A percentile compares a stretch with the other conserved stretches of the same genome.
Evolutionary conservation across 2,329 filamentous ascomycete genomes (phyloP).

Genomic region (Tolypocladium amazonense): DNA sequence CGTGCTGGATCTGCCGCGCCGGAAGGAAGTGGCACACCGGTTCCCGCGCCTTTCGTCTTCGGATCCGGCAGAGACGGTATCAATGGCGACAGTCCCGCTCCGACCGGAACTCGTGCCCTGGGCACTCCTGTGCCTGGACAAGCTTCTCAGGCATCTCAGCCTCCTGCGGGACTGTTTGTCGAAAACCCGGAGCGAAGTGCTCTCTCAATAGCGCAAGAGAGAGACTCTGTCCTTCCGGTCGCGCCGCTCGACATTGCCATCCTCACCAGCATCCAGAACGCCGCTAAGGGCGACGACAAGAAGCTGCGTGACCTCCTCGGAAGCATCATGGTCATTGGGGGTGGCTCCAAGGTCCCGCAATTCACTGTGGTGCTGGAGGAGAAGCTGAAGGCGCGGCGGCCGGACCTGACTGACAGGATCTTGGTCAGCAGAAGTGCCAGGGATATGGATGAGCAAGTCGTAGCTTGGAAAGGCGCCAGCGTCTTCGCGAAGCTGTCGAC

Average conservation of each 20-base stretch:
- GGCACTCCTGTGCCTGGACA: conserved; percentile 30
- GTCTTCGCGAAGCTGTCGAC: conserved; percentile 88
- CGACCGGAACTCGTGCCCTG: conserved; percentile 39
- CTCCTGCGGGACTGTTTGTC: conserved; percentile 34
- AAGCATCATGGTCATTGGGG: conserved; percentile 83
- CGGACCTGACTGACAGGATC: conserved; percentile 50
- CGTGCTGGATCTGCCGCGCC: conserved; percentile 81
- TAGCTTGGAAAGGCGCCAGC: conserved; percentile 94
- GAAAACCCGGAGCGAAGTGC: conserved; percentile 40
- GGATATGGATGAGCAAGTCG: conserved; percentile 95
- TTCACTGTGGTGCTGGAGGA: conserved; percentile 80
- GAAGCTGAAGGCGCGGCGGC: conserved; percentile 56
- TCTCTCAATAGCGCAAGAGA: conserved; percentile 51
- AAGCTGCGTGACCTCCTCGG: conserved; percentile 84
- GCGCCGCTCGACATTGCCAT: conserved; percentile 84
- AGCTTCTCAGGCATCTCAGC: conserved; percentile 19
- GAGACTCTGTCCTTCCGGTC: conserved; percentile 71
- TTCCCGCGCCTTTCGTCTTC: conserved; percentile 46
- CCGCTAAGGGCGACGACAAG: conserved; percentile 80
- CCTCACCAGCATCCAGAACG: conserved; percentile 78
- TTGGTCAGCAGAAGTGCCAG: conserved; percentile 63
- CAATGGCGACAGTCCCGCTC: conserved; percentile 42
- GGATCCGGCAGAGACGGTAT: conserved; percentile 31
- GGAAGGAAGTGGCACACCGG: conserved; percentile 61
- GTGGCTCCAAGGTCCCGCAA: conserved; percentile 69